A percentile compares a stretch with the other conserved stretches of the same genome.
Evolutionary conservation across 352 stramenopile species (phyloP).

Genomic region (Lagenidium sp.): DNA sequence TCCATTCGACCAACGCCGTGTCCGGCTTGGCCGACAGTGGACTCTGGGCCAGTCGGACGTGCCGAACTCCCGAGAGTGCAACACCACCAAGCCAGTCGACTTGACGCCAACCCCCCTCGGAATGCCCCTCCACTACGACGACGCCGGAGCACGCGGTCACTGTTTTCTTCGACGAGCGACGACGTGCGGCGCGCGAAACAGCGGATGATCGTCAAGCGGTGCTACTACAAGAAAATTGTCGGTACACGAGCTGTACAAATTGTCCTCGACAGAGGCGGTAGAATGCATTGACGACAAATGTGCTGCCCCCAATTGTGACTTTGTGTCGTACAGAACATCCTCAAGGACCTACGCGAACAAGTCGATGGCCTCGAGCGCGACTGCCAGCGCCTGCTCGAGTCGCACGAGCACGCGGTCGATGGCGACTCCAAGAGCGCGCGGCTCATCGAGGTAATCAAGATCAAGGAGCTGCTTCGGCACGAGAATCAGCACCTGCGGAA

Average conservation of each 20-base stretch:
- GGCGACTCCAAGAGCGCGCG: neutral
- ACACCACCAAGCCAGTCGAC: slow-evolving; percentile 7
- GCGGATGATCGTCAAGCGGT: slow-evolving; percentile 60
- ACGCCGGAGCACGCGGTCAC: slow-evolving; percentile 32
- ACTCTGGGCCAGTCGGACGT: too few relatives aligned
- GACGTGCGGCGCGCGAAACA: slow-evolving; percentile 52
- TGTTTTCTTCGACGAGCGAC: slow-evolving; percentile 32
- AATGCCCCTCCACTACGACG: slow-evolving; percentile 3
- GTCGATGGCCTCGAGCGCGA: slow-evolving; percentile 15
- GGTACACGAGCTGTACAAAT: too few relatives aligned
- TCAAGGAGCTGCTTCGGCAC: slow-evolving; percentile 49
- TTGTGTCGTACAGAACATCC: slow-evolving; percentile 36
- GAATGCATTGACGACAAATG: too few relatives aligned
- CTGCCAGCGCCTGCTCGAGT: slow-evolving; percentile 8
- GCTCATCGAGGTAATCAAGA: slow-evolving; percentile 23
- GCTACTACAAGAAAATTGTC: slow-evolving; percentile 82
- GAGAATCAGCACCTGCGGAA: slow-evolving; percentile 57
- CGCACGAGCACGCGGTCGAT: slow-evolving; percentile 4
- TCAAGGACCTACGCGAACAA: slow-evolving; percentile 52
- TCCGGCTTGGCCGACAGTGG: too few relatives aligned
- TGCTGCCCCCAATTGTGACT: neutral
- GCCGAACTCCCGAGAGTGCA: neutral
- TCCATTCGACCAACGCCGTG: too few relatives aligned
- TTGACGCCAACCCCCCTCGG: slow-evolving; percentile 4
- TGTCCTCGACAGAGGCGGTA: too few relatives aligned